These are phyloP conservation scores for Dimocarpus longan DNA, from an alignment of 345 rosid genomes.

Conservation along the genomic window DNA sequence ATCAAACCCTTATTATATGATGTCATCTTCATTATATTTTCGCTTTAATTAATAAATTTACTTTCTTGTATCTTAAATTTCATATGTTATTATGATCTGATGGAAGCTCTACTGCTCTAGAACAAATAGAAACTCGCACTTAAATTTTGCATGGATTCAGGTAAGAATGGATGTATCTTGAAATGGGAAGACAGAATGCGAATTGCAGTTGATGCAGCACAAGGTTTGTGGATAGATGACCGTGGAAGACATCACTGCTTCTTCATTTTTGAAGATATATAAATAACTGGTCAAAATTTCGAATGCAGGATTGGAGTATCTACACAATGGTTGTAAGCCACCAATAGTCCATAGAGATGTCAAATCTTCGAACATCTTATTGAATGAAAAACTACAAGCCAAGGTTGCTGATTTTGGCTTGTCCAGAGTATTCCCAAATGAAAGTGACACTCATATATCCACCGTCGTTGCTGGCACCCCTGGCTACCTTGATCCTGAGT, in stretches of 20 bases:
- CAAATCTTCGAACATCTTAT: slow-evolving; percentile 35
- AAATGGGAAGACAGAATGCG: slow-evolving; percentile 37
- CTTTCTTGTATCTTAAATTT: too few relatives aligned
- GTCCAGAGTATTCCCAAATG: slow-evolving; percentile 28
- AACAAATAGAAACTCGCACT: too few relatives aligned
- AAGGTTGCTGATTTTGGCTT: slow-evolving; percentile 39
- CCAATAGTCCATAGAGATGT: slow-evolving; percentile 39
- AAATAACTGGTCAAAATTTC: background rate
- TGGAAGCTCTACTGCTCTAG: too few relatives aligned
- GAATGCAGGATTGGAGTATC: slow-evolving; percentile 33
- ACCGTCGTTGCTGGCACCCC: slow-evolving; percentile 21
- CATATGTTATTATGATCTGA: too few relatives aligned
- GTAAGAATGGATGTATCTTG: background rate
- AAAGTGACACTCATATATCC: slow-evolving; percentile 16
- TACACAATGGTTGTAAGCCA: slow-evolving; percentile 39
- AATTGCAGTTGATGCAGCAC: slow-evolving; percentile 54
- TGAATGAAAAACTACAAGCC: slow-evolving; percentile 31
- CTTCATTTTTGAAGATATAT: background rate
- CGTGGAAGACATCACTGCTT: background rate
- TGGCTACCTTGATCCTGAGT: slow-evolving; percentile 29
- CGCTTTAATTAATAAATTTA: too few relatives aligned
- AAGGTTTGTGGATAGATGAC: slow-evolving; percentile 29
- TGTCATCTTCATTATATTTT: background rate
- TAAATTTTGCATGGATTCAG: background rate
- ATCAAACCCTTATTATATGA: too few relatives aligned